These are phyloP conservation scores for Astragalus membranaceus DNA, from an alignment of 306 rosid species.

Conservation along the genomic window DNA sequence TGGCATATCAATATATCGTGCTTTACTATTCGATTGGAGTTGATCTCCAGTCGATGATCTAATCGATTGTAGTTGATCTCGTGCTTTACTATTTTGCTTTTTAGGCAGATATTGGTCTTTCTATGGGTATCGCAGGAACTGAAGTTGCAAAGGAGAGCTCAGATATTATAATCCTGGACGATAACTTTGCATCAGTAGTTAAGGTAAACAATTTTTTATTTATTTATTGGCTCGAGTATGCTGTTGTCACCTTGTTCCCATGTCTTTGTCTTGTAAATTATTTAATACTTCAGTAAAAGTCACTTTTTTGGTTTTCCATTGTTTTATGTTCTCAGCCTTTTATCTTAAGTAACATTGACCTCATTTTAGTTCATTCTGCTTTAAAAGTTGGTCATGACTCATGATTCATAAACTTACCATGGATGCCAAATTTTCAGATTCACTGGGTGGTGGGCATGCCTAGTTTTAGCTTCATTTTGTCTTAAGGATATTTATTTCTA, in stretches of 20 bases:
- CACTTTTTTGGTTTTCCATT: not conserved
- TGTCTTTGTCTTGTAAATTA: not conserved
- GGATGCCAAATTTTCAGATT: constrained; percentile 2
- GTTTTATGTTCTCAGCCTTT: not conserved
- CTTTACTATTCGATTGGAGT: constrained; percentile 37
- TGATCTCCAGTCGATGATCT: too few relatives aligned
- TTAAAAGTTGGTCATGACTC: not conserved
- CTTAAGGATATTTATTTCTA: constrained; percentile 15
- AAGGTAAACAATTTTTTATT: constrained; percentile 38
- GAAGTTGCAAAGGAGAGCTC: constrained; percentile 99
- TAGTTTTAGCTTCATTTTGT: not conserved
- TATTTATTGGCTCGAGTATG: constrained; percentile 14
- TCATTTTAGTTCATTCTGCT: not conserved
- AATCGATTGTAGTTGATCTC: constrained; percentile 32
- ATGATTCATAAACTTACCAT: not conserved
- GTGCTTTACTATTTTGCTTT: constrained; percentile 40
- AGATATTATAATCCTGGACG: constrained; percentile 92
- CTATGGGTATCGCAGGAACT: constrained; percentile 98
- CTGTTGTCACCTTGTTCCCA: not conserved
- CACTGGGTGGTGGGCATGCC: not conserved
- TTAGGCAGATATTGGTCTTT: constrained; percentile 99
- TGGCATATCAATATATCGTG: not conserved
- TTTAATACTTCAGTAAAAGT: not conserved
- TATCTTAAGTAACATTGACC: not conserved
- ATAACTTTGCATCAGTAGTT: constrained; percentile 91